Evolutionary conservation across 2,329 filamentous ascomycete genomes (phyloP), one percentile per base, ranked within the genome.

Genomic region (Ilyonectria destructans): DNA sequence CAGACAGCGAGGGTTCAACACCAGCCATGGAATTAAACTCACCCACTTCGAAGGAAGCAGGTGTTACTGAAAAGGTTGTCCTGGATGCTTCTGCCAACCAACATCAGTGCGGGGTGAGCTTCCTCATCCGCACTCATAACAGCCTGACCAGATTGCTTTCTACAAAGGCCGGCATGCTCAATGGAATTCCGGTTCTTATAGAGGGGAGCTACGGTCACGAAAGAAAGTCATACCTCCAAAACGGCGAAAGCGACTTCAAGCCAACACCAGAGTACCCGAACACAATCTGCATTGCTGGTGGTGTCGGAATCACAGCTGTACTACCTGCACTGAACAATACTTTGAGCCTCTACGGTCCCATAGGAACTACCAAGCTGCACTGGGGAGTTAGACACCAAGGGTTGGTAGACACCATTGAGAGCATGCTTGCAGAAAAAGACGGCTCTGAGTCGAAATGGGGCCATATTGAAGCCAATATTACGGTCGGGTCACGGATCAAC

Each of bases 401-500:
- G 13, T 7, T 49, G 46, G 46, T 49, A 29, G 46, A 49, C 7
- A 29, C 21, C 4, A 17, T 49, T 12, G 46, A 49, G 46, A 49
- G 21, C 10, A 49, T 49, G 46, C 46, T 49, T 6, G 21, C 46
- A 8, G 21, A 49, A 26, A 49, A 6, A 17, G 46, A 49, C 15
- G 13, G 5, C 12, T 26, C 13, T 5, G 17, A 17, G 23, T 29
- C 46, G 23, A 49, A 49, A 17, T 49, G 46, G 46, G 46, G 23
- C 13, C 46, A 49, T 15, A 49, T 49, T 9, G 46, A 29, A 46
- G 65, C 77, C 10, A 75, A 77, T 10, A 65, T 80, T 1, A 69
- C 77, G 0, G 69, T 79, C 15, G 78, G 78, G 0, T 74, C 75
- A 23, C 70, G 78, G 3, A 69, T 80, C 13, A 67, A 78, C 5